A percentile compares a stretch with the other conserved stretches of the same genome.
phyloP scores from a whole-genome alignment of 2,329 filamentous ascomycete genomes.

The Coniella vitis region DNA sequence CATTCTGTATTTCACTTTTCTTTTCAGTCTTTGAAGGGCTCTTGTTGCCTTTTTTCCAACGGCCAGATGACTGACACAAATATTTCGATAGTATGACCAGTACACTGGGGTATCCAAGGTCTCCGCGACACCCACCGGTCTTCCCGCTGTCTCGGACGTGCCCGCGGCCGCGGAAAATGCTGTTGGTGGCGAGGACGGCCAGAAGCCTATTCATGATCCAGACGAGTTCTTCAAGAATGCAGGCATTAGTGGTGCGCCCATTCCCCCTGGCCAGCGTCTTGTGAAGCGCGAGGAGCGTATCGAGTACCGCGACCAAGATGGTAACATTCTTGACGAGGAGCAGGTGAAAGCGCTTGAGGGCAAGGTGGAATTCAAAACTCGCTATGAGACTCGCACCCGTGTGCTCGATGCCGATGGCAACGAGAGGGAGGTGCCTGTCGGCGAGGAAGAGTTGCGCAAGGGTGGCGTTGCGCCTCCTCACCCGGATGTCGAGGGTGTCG shows the following conservation, averaged over 20 bases:
- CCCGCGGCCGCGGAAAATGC: conserved; percentile 7
- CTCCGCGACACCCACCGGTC: conserved; percentile 6
- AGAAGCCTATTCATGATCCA: conserved; percentile 18
- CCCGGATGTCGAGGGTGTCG: conserved; percentile 53
- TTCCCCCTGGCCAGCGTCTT: conserved; percentile 42
- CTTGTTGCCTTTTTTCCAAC: not conserved
- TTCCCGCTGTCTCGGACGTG: conserved; percentile 17
- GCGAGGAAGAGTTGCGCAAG: conserved; percentile 18
- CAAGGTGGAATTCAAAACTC: conserved; percentile 92
- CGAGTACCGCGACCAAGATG: conserved; percentile 92
- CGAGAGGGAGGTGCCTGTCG: conserved; percentile 51
- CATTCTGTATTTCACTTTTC: not conserved
- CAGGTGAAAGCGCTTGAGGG: conserved; percentile 80
- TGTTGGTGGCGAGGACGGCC: conserved; percentile 12
- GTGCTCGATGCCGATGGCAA: conserved; percentile 75
- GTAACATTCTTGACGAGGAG: conserved; percentile 77
- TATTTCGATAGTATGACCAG: conserved; percentile 37
- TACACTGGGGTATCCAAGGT: conserved; percentile 26
- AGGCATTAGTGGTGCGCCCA: conserved; percentile 42
- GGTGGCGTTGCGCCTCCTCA: conserved; percentile 47
- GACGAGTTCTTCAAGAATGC: conserved; percentile 19
- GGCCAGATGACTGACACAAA: not conserved
- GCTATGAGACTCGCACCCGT: conserved; percentile 89
- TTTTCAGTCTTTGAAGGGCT: not conserved
- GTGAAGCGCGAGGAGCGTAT: conserved; percentile 67